A percentile compares a stretch with the other conserved stretches of the same genome.
Conservation (phyloP, 257 asterid species). For the Solanum chiquidenum region DNA sequence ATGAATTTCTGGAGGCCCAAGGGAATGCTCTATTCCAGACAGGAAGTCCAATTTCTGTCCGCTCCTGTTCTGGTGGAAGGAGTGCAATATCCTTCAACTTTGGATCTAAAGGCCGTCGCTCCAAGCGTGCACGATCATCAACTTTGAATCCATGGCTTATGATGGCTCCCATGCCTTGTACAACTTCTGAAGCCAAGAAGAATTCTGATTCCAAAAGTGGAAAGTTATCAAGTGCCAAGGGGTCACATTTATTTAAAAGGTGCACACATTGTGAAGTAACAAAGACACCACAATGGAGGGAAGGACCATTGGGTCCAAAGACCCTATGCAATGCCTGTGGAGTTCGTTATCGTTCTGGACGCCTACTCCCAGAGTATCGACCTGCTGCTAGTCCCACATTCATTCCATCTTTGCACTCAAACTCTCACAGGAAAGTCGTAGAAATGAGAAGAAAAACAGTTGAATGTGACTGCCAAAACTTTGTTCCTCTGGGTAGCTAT, state of each 20-base stretch:
- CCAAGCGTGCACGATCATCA: conserved; percentile 51
- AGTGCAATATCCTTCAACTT: conserved; percentile 9
- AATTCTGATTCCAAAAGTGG: conserved; percentile 16
- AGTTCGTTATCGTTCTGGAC: conserved; percentile 48
- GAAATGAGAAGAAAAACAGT: conserved; percentile 33
- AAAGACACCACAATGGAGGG: conserved; percentile 60
- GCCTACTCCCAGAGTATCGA: conserved; percentile 48
- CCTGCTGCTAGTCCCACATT: conserved; percentile 62
- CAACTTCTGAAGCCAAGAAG: conserved; percentile 12
- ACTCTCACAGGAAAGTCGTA: conserved; percentile 51
- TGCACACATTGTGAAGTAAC: conserved; percentile 52
- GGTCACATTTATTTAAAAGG: conserved; percentile 10
- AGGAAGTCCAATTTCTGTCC: conserved; percentile 58
- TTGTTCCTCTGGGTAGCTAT: conserved; percentile 27
- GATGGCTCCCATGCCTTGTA: conserved; percentile 13
- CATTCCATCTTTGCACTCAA: conserved; percentile 45
- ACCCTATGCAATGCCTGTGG: conserved; percentile 63
- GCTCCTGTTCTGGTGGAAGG: conserved; percentile 29
- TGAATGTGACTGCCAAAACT: conserved; percentile 26
- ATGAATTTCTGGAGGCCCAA: conserved; percentile 8
- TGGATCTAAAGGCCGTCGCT: conserved; percentile 42
- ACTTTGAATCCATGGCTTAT: conserved; percentile 40
- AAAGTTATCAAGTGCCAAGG: not conserved
- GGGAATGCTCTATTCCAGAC: conserved; percentile 31
- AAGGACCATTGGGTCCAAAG: conserved; percentile 61